Conservation (phyloP, 345 rosid species). For the Populus nigra region DNA sequence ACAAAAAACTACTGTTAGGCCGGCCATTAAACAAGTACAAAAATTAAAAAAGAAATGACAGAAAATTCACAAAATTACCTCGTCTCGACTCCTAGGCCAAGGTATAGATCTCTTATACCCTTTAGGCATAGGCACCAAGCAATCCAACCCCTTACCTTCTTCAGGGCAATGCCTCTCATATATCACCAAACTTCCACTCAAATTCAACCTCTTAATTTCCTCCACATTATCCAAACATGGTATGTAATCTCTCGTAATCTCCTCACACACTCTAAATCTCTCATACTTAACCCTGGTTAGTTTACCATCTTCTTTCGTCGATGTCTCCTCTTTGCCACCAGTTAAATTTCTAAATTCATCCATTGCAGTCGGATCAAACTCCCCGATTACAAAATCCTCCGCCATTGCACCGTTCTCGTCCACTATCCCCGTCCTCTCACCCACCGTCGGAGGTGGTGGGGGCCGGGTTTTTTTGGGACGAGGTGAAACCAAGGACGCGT, state of each 20-base stretch:
- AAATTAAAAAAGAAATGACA: not conserved
- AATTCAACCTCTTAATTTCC: constrained; percentile 35
- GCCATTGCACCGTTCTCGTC: constrained; percentile 63
- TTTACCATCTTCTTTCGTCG: not conserved
- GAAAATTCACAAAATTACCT: constrained; percentile 32
- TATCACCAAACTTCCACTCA: constrained; percentile 24
- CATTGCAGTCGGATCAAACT: constrained; percentile 21
- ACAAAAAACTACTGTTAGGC: not conserved
- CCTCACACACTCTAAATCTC: constrained; percentile 35
- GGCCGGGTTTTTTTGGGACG: constrained; percentile 18
- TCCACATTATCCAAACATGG: constrained; percentile 50
- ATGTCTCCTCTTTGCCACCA: not conserved
- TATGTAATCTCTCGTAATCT: constrained; percentile 39
- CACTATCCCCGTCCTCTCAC: constrained; percentile 46
- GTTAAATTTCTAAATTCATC: constrained; percentile 28
- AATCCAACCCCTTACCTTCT: constrained; percentile 33
- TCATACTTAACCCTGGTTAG: constrained; percentile 14
- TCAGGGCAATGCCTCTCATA: constrained; percentile 60
- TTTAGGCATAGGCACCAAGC: constrained; percentile 53
- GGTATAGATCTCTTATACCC: constrained; percentile 48
- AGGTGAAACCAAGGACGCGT: constrained; percentile 29
- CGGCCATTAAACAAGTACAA: not conserved
- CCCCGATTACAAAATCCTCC: constrained; percentile 45
- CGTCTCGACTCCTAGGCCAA: constrained; percentile 65
- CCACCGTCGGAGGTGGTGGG: constrained; percentile 38